Conservation (phyloP, 805 yeast genomes). For the Hanseniaspora occidentalis region DNA sequence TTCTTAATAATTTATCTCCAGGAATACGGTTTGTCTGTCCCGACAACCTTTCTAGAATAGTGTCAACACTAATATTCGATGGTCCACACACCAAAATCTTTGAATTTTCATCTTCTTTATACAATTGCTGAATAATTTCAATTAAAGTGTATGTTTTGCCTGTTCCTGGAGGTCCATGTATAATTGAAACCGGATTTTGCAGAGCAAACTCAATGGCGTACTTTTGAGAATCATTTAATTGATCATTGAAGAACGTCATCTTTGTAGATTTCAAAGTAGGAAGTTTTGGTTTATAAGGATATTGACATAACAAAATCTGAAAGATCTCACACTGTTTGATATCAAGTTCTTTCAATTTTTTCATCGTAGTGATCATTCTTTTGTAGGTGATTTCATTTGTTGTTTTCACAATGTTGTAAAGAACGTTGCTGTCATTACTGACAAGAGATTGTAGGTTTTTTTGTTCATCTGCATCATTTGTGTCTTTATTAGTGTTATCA, state of each 20-base stretch:
- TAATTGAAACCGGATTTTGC: constrained; percentile 42
- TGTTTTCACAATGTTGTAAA: constrained; percentile 27
- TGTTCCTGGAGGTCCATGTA: constrained; percentile 74
- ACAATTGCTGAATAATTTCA: constrained; percentile 66
- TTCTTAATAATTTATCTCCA: constrained; percentile 47
- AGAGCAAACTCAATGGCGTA: constrained; percentile 60
- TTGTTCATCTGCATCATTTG: background rate
- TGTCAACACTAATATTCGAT: constrained; percentile 85
- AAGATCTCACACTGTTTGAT: constrained; percentile 25
- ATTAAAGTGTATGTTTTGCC: constrained; percentile 76
- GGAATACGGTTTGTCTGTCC: constrained; percentile 22
- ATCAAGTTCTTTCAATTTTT: constrained; percentile 43
- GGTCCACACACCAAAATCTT: constrained; percentile 86
- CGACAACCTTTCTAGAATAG: constrained; percentile 65
- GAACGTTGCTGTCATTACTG: constrained; percentile 1
- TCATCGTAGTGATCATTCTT: constrained; percentile 67
- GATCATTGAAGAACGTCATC: constrained; percentile 10
- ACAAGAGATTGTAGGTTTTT: background rate
- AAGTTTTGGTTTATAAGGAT: background rate
- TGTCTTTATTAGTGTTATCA: constrained; percentile 45
- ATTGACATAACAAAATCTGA: background rate
- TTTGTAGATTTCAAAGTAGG: background rate
- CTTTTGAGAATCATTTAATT: constrained; percentile 52
- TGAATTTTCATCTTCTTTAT: constrained; percentile 29
- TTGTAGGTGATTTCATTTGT: constrained; percentile 61